Evolutionary conservation across 2,329 filamentous ascomycete species (phyloP).

Genomic region (Thyridium curvatum): DNA sequence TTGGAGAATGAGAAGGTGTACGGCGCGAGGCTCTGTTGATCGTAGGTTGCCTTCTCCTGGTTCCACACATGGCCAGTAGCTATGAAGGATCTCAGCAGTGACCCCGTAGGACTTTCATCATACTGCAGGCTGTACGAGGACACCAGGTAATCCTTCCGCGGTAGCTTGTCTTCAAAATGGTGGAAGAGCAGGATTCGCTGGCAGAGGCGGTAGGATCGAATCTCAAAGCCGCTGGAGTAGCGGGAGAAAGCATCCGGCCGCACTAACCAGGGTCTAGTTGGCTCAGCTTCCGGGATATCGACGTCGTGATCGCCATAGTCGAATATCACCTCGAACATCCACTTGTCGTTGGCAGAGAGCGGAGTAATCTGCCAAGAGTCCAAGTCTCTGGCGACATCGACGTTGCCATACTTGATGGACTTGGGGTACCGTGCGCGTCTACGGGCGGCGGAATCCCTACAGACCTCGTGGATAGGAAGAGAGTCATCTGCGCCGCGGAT

Average conservation of each 20-base stretch:
- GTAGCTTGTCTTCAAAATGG: constrained; percentile 17
- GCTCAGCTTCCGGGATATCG: constrained; percentile 8
- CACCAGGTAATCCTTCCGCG: constrained; percentile 12
- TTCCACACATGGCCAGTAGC: neutral
- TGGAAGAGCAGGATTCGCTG: constrained; percentile 25
- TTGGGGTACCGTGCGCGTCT: constrained; percentile 14
- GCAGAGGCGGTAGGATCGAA: constrained; percentile 21
- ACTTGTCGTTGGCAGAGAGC: constrained; percentile 10
- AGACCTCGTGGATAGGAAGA: too few relatives aligned
- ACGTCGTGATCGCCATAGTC: constrained; percentile 26
- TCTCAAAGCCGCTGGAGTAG: constrained; percentile 19
- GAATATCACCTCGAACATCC: constrained; percentile 24
- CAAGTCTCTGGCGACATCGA: neutral
- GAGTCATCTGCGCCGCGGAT: too few relatives aligned
- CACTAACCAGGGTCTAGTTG: constrained; percentile 10
- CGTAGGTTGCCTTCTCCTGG: too few relatives aligned
- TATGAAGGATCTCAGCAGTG: neutral
- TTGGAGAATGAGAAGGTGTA: too few relatives aligned
- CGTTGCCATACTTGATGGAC: constrained; percentile 14
- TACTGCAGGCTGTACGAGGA: constrained; percentile 9
- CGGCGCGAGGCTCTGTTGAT: too few relatives aligned
- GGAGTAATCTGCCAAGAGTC: neutral
- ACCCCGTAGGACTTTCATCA: neutral
- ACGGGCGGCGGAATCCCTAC: too few relatives aligned
- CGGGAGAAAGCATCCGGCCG: constrained; percentile 22